Conservation (phyloP, 306 rosid species). For the Rubus parviflorus region DNA sequence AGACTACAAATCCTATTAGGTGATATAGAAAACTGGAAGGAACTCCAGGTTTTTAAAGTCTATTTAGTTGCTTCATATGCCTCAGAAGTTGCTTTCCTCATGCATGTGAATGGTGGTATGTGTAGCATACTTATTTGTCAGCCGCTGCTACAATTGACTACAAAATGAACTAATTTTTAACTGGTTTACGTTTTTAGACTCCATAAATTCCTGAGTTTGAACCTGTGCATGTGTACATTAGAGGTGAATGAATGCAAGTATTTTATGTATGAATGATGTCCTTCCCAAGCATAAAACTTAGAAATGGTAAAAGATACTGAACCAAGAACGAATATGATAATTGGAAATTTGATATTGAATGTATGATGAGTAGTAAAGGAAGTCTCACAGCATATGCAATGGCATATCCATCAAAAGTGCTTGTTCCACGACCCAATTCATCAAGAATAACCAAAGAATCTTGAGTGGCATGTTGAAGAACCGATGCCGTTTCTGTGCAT, state of each 20-base stretch:
- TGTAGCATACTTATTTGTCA: not conserved
- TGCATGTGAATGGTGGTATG: not conserved
- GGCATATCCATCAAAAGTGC: constrained; percentile 98
- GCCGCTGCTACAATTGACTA: not conserved
- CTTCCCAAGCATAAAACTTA: not conserved
- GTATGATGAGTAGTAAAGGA: not conserved
- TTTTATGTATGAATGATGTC: not conserved
- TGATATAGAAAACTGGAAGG: not conserved
- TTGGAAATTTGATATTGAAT: not conserved
- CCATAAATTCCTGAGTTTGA: not conserved
- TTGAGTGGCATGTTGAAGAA: constrained; percentile 85
- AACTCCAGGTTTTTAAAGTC: not conserved
- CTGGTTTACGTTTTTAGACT: not conserved
- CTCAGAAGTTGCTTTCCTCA: not conserved
- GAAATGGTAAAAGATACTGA: not conserved
- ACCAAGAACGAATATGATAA: not conserved
- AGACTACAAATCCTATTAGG: not conserved
- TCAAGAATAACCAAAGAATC: constrained; percentile 92
- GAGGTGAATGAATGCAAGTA: not conserved
- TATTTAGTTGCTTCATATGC: not conserved
- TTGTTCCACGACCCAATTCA: constrained; percentile 96
- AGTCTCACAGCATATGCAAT: constrained; percentile 87
- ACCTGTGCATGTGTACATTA: not conserved
- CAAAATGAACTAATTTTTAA: not conserved
- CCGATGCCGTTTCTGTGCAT: constrained; percentile 92